phyloP scores from a whole-genome alignment of 2,329 filamentous ascomycete genomes.

The Mollisiaceae sp. region DNA sequence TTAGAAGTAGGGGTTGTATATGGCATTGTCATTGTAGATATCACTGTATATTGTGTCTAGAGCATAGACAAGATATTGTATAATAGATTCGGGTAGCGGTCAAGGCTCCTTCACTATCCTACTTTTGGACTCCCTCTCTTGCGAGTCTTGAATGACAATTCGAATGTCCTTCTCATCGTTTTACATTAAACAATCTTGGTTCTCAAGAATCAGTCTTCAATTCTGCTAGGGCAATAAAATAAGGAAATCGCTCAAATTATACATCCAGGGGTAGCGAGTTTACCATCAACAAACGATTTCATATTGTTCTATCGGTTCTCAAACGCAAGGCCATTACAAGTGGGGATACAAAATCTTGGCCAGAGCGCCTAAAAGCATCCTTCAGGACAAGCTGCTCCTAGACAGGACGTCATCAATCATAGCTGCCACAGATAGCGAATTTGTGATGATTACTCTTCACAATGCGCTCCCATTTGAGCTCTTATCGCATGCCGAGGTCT shows the following conservation, averaged over 20 bases:
- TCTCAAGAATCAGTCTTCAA: neutral
- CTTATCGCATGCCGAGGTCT: conserved; percentile 7
- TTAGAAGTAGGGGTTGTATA: neutral
- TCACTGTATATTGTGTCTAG: neutral
- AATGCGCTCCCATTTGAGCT: neutral
- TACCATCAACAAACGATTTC: neutral
- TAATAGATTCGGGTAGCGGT: neutral
- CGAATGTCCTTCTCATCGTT: neutral
- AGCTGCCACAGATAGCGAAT: no score
- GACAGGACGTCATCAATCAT: no score
- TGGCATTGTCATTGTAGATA: neutral
- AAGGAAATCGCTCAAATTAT: neutral
- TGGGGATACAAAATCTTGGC: no score
- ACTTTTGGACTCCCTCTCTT: neutral
- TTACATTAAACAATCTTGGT: neutral
- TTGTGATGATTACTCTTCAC: neutral
- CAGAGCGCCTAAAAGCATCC: no score
- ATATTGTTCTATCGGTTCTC: neutral
- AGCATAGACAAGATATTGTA: neutral
- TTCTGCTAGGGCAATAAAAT: neutral
- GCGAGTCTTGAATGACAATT: neutral
- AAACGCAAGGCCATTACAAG: neutral
- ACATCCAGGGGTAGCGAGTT: neutral
- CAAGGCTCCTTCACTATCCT: neutral
- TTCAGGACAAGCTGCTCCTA: no score